Percentiles rank a stretch among this genome's conserved stretches.
Conservation (phyloP, 2,329 filamentous ascomycete species). For the Diaporthe longicolla region DNA sequence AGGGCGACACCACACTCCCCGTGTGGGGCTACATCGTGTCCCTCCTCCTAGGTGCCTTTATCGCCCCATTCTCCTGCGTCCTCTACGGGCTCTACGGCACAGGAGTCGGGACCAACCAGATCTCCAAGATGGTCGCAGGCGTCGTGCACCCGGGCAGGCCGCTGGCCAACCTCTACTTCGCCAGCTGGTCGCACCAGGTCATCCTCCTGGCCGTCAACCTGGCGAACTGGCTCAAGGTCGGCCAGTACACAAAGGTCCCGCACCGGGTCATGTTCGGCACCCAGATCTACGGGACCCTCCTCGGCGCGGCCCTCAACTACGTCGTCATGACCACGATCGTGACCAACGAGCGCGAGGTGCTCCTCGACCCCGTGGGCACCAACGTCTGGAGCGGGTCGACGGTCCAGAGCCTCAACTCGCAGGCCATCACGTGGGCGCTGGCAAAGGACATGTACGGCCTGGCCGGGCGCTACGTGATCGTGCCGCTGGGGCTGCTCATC, state of each 20-base stretch:
- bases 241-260: constrained; percentile 37
- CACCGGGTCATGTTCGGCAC: constrained; percentile 39
- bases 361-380: constrained; percentile 54
- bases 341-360: constrained; percentile 52
- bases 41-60: constrained; percentile 13
- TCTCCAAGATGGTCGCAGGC: constrained; percentile 27
- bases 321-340: constrained; percentile 56
- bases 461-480: constrained; percentile 52
- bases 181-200: constrained; percentile 26
- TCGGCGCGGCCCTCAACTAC: constrained; percentile 56
- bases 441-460: constrained; percentile 53
- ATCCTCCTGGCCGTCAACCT: not conserved
- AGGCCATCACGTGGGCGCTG: constrained; percentile 50
- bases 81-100: constrained; percentile 2
- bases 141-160: constrained; percentile 19
- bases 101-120: constrained; percentile 17
- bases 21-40: constrained; percentile 17
- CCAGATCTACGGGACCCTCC: constrained; percentile 51
- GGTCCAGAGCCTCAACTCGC: constrained; percentile 55
- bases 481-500: constrained; percentile 53
- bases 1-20: constrained; percentile 16
- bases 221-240: constrained; percentile 28
- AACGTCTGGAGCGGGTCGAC: constrained; percentile 58
- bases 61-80: constrained; percentile 1
- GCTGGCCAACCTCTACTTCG: constrained; percentile 19